Evolutionary conservation across 2,329 filamentous ascomycete genomes (phyloP).

Genomic region (Neonectria hederae): DNA sequence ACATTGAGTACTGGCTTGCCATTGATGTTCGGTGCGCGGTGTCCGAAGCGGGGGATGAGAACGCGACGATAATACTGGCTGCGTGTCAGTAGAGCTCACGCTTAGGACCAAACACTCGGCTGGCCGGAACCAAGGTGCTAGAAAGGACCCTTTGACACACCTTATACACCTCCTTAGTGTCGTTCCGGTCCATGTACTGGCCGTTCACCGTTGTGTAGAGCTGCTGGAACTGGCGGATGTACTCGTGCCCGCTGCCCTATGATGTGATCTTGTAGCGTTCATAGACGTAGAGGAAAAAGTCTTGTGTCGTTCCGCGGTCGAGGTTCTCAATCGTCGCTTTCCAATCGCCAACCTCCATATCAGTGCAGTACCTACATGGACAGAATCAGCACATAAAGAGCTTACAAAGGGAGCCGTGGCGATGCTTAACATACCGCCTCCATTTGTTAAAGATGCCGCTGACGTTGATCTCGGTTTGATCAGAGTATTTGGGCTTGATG

Average conservation of each 20-base stretch:
- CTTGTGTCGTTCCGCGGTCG: slow-evolving; percentile 30
- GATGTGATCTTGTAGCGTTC: slow-evolving; percentile 38
- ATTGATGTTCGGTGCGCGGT: slow-evolving; percentile 36
- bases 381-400: slow-evolving; percentile 13
- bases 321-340: slow-evolving; percentile 30
- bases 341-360: slow-evolving; percentile 35
- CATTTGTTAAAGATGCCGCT: slow-evolving; percentile 35
- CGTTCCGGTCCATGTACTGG: slow-evolving; percentile 23
- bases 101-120: background rate
- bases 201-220: slow-evolving; percentile 39
- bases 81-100: slow-evolving; percentile 19
- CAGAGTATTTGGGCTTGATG: slow-evolving; percentile 33
- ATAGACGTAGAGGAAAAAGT: slow-evolving; percentile 41
- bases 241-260: slow-evolving; percentile 34
- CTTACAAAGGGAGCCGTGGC: background rate
- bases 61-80: slow-evolving; percentile 35
- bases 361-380: slow-evolving; percentile 30
- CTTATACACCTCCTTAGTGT: slow-evolving; percentile 9
- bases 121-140: background rate
- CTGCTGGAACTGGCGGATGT: slow-evolving; percentile 42
- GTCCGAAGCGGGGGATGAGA: slow-evolving; percentile 36
- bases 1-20: slow-evolving; percentile 38
- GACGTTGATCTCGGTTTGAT: slow-evolving; percentile 36
- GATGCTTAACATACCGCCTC: slow-evolving; percentile 30
- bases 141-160: background rate